Evolutionary conservation across 2,329 filamentous ascomycete species (phyloP).

Genomic region (Pestalotiopsis sp.): DNA sequence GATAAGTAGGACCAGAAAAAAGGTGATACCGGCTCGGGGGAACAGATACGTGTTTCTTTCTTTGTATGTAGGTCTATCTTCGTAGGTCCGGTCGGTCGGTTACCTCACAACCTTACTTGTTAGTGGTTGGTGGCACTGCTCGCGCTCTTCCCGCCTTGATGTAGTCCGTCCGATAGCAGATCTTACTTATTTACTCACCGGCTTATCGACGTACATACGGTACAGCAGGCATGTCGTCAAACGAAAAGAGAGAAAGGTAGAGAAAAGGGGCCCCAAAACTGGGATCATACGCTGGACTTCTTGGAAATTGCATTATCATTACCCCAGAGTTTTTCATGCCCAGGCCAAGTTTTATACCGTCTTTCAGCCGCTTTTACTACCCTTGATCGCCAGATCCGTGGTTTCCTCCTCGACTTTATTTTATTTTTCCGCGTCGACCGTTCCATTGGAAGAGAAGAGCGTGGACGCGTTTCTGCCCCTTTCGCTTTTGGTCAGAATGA

Average conservation of each 20-base stretch:
- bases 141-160: neutral
- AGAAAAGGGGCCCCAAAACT: neutral
- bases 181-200: neutral
- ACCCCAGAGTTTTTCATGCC: neutral
- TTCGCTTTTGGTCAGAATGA: neutral
- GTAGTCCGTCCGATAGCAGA: neutral
- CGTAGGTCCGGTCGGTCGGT: neutral
- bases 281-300: neutral
- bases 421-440: neutral
- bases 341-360: neutral
- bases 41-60: neutral
- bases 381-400: neutral
- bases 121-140: neutral
- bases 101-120: neutral
- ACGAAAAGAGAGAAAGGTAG: neutral
- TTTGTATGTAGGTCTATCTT: neutral
- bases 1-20: neutral
- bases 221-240: neutral
- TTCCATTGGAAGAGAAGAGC: neutral
- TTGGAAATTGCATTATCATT: conserved; percentile 7
- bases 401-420: neutral
- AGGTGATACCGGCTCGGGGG: neutral
- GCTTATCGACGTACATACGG: neutral
- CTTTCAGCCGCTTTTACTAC: neutral
- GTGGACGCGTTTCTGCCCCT: neutral